Evolutionary conservation across 768 basidiomycete genomes (phyloP), one percentile per base, ranked within the genome.

Genomic region (Phanerochaete carnosa): DNA sequence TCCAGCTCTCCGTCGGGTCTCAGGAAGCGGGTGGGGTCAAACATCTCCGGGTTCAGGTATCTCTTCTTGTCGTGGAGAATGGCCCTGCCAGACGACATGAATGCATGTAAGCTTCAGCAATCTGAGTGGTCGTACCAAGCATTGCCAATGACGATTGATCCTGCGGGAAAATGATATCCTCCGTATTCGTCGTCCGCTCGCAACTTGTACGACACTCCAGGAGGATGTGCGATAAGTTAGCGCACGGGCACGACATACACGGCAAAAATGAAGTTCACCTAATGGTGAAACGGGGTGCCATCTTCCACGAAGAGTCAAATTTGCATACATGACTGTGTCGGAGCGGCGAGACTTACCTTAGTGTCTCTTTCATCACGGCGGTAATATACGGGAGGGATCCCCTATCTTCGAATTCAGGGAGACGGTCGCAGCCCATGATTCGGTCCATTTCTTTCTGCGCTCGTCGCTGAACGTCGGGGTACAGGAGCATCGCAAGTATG

Each of bases 81-180:
- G 1, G 62, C 54, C 68, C 68, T 71, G 37, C 7, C 4, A 45
- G 49, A 25, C 25, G 19, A 57, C 47, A 25, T 37, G 51, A 28
- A 22, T n/a, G 50, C n/a, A 45, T 2, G 37, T n/a, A 52, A 15
- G 45, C 15, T 43, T 26, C 15, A 29, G 26, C 28, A 25, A n/a
- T 30, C 8, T 11, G 15, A 12, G n/a, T 2, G 46, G 25, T 12
- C 49, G 37, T n/a, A 47, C 57, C 57, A 58, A 26, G 46, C 13
- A 35, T 58, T 58, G 16, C 39, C 45, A 15, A 56, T 23, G 28
- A 53, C 57, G 16, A 55, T 53, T 4, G 72, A 62, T 1, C 67
- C 73, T 52, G 73, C 68, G 1, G 74, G 74, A 28, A 75, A 69
- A 30, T 52, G 66, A 61, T 72, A 71, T 3, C 72, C 74, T 30